Conservation (phyloP, 352 stramenopile genomes). For the Pythium chondricola region DNA sequence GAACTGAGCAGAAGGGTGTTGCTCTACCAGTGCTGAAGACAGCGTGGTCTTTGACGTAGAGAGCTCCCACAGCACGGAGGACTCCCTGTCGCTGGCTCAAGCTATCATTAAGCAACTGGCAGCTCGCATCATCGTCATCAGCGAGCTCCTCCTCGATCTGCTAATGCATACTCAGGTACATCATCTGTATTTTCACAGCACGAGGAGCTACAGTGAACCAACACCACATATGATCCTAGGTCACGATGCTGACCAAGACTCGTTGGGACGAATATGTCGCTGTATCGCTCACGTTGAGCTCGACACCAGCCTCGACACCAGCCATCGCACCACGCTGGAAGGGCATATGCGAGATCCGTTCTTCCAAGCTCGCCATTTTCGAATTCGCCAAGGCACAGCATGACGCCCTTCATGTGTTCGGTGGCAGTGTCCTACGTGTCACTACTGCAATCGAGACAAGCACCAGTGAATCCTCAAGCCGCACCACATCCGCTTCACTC, state of each 20-base stretch:
- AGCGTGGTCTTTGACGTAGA: constrained; percentile 11
- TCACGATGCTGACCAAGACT: constrained; percentile 56
- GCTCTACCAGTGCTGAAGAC: constrained; percentile 16
- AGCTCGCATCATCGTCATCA: constrained; percentile 26
- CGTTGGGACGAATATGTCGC: constrained; percentile 48
- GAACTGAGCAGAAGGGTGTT: too few species aligned
- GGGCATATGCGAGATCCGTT: constrained; percentile 49
- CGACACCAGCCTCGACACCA: background rate
- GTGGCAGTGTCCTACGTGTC: constrained; percentile 9
- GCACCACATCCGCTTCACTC: constrained; percentile 2
- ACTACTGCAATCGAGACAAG: background rate
- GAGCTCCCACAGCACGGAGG: background rate
- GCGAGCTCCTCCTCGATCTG: constrained; percentile 49
- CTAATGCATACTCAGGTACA: constrained; percentile 53
- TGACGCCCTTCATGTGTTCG: constrained; percentile 34
- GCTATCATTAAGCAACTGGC: constrained; percentile 22
- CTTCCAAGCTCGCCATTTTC: constrained; percentile 26
- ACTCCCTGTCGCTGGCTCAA: constrained; percentile 32
- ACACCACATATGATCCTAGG: too few species aligned
- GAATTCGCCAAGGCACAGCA: constrained; percentile 39
- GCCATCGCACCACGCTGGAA: background rate
- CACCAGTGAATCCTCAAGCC: background rate
- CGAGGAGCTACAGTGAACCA: background rate
- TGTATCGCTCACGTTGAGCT: constrained; percentile 37
- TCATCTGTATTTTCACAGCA: background rate